Conservation (phyloP, 371 early-diverging fungal species). For the Sporodiniella umbellata region DNA sequence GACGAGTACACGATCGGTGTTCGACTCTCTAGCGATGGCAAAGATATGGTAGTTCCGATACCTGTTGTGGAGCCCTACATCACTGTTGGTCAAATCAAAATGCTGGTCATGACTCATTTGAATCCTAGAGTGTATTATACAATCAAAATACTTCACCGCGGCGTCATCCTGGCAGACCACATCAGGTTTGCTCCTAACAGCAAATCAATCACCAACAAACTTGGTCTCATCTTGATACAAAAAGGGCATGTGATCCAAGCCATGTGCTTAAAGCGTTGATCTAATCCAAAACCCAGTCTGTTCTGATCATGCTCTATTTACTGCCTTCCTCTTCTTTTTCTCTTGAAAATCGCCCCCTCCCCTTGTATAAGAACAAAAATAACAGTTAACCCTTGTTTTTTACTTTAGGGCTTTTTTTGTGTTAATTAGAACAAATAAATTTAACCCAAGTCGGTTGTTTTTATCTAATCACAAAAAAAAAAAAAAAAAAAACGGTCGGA, state of each 20-base stretch:
- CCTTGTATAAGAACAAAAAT: too few relatives aligned
- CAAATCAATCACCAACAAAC: not conserved
- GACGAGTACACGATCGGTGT: slow-evolving; percentile 1
- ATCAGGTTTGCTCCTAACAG: slow-evolving; percentile 15
- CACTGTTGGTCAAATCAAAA: slow-evolving; percentile 9
- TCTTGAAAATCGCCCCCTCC: too few relatives aligned
- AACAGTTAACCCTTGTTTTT: too few relatives aligned
- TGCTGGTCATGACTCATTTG: slow-evolving; percentile 14
- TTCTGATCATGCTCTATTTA: too few relatives aligned
- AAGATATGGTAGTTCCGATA: slow-evolving; percentile 14
- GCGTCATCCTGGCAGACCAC: slow-evolving; percentile 14
- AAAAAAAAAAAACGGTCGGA: too few relatives aligned
- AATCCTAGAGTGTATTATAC: not conserved
- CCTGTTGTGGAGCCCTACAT: slow-evolving; percentile 20
- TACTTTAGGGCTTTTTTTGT: too few relatives aligned
- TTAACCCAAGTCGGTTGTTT: too few relatives aligned
- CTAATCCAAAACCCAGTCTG: too few relatives aligned
- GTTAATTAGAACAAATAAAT: too few relatives aligned
- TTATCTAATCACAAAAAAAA: too few relatives aligned
- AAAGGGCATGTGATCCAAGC: slow-evolving; percentile 24
- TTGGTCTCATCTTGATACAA: slow-evolving; percentile 12
- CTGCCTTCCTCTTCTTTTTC: too few relatives aligned
- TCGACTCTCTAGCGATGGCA: slow-evolving; percentile 20
- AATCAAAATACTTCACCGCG: slow-evolving; percentile 22
- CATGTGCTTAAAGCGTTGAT: too few relatives aligned